Conservation (phyloP, 2,329 filamentous ascomycete species). For the Ophiostoma quercus region DNA sequence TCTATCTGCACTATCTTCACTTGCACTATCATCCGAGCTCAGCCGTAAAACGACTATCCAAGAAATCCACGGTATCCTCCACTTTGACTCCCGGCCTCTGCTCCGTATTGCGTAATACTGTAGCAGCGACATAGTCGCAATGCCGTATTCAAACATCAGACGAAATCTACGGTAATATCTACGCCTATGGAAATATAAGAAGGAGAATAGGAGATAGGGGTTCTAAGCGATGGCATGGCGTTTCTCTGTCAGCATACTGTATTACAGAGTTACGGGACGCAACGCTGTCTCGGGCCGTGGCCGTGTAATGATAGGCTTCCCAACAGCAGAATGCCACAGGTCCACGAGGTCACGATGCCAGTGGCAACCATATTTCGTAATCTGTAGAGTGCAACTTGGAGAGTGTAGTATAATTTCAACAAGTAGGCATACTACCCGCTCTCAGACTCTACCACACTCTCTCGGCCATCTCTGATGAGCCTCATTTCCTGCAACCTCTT, state of each 20-base stretch:
- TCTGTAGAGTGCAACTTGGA: not conserved
- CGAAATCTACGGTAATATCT: not conserved
- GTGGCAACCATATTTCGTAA: not conserved
- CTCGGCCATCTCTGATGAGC: not conserved
- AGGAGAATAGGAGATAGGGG: not conserved
- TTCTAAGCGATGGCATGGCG: not conserved
- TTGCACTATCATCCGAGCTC: not conserved
- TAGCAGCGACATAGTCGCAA: not conserved
- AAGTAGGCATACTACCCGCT: not conserved
- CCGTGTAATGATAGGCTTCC: not conserved
- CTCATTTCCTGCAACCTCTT: not conserved
- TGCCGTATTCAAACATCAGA: not conserved
- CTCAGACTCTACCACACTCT: not conserved
- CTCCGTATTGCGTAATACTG: conserved; percentile 10
- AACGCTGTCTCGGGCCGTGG: not conserved
- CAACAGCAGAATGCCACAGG: not conserved
- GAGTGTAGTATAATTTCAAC: not conserved
- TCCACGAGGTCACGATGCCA: not conserved
- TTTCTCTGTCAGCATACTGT: not conserved
- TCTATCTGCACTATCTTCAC: not conserved
- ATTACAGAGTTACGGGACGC: not conserved
- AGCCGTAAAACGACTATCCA: not conserved
- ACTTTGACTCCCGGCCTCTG: not conserved
- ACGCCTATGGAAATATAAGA: not conserved
- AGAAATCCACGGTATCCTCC: not conserved